These are phyloP conservation scores for Gentiana straminea DNA, from an alignment of 257 asterid species.

Conservation along the genomic window DNA sequence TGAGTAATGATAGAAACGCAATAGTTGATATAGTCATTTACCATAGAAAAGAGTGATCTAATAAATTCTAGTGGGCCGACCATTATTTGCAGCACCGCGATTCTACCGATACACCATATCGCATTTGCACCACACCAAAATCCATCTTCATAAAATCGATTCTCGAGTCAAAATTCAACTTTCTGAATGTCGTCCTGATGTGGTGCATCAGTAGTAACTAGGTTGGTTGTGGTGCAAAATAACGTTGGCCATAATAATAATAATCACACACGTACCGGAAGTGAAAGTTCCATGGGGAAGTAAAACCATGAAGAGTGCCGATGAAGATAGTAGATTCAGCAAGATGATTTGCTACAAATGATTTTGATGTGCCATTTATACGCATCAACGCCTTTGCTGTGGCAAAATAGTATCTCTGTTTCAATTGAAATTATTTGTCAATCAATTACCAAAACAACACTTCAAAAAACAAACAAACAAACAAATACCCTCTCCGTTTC, in stretches of 20 bases:
- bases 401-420: slow-evolving; percentile 70
- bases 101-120: too few relatives aligned
- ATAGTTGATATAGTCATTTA: neutral
- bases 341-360: slow-evolving; percentile 81
- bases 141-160: too few relatives aligned
- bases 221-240: too few relatives aligned
- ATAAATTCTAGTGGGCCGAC: too few relatives aligned
- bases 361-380: slow-evolving; percentile 88
- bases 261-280: slow-evolving; percentile 38
- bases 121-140: too few relatives aligned
- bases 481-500: too few relatives aligned
- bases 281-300: slow-evolving; percentile 82
- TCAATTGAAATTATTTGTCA: neutral
- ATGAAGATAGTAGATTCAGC: slow-evolving; percentile 85
- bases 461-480: too few relatives aligned
- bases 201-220: too few relatives aligned
- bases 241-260: neutral
- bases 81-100: too few relatives aligned
- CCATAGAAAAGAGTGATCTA: neutral
- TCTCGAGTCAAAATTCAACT: too few relatives aligned
- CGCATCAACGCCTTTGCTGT: slow-evolving; percentile 92
- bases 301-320: slow-evolving; percentile 92
- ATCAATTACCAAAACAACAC: too few relatives aligned
- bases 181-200: too few relatives aligned
- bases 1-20: neutral